Evolutionary conservation across 345 rosid species (phyloP).

Genomic region (Excoecaria agallocha): DNA sequence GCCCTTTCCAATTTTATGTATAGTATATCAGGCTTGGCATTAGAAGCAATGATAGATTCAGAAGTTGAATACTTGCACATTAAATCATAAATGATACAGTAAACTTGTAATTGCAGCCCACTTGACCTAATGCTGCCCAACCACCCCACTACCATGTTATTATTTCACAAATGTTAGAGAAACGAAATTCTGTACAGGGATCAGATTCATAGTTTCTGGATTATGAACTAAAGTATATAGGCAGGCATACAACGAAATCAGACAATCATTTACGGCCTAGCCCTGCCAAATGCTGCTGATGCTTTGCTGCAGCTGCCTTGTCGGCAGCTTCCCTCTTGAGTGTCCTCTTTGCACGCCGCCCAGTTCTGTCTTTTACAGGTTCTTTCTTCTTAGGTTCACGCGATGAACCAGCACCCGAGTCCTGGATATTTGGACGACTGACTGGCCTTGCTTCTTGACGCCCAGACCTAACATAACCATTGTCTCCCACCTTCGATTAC

Average conservation of each 20-base stretch:
- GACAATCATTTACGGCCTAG: constrained; percentile 26
- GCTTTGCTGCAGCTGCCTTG: constrained; percentile 68
- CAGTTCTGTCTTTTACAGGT: constrained; percentile 40
- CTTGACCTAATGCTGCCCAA: neutral
- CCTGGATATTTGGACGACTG: constrained; percentile 32
- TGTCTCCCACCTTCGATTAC: constrained; percentile 92
- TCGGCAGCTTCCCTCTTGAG: constrained; percentile 92
- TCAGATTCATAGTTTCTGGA: constrained; percentile 13
- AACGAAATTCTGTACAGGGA: constrained; percentile 24
- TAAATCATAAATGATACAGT: neutral
- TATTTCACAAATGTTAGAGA: constrained; percentile 9
- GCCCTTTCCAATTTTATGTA: neutral
- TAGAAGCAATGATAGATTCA: neutral
- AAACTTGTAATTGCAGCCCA: neutral
- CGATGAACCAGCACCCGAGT: constrained; percentile 54
- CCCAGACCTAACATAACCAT: constrained; percentile 81
- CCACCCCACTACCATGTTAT: constrained; percentile 2
- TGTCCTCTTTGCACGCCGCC: constrained; percentile 87
- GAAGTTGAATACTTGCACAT: neutral
- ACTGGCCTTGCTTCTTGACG: constrained; percentile 84
- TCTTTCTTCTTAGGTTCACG: constrained; percentile 58
- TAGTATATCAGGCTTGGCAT: neutral
- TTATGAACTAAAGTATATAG: neutral
- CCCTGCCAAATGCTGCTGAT: constrained; percentile 34
- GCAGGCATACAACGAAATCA: neutral